Base-by-base conservation (phyloP, 257 asterid genomes). In the Mentha longifolia region DNA sequence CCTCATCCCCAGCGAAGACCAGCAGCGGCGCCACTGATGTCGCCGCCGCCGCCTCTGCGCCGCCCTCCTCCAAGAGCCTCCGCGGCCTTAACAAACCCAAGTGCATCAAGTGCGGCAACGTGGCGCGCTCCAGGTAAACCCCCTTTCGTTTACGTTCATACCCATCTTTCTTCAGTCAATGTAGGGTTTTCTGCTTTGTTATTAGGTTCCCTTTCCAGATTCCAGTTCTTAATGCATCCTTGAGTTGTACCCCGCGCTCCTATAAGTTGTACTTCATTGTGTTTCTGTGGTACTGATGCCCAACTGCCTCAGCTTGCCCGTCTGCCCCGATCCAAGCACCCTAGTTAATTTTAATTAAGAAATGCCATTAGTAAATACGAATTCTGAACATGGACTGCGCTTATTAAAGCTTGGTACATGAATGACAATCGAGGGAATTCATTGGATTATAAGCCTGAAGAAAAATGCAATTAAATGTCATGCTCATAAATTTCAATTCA, bases 61-160 rank as follows among this genome's bases (percentile, higher is more conserved):
- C 83, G 43, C 55, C 79, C 61, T 70, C 78, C 68, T 79, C 87
- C 43, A 82, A 81, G 82, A 87, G 87, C 77, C 92, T 71, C 28
- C 97, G 99, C 41, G 97, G 99, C 25, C 97, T 91, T 75, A 95
- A 92, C 81, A 95, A 95, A 70, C 99, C 99, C 9, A 95, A 89
- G 88, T 95, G 99, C 86, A 95, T 92, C 75, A 86, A 88, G 87
- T 95, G 98, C 76, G 97, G 96, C 66, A 94, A 94, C 81, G 97
- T 94, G 72, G 98, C 99, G 72, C 99, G 98, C 62, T 91, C 99
- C 72, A 87, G 98, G 99, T 94, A 74, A 54, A 33, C 59, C 30
- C 39, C 61, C 35, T 39, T 37, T 19, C 28, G 13, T 68, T 35
- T 42, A 33, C 10, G 30, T 33, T 19, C 71, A 10, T 19, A 39